Evolutionary conservation across 768 basidiomycete species (phyloP).

Genomic region (Kwoniella bestiolae): DNA sequence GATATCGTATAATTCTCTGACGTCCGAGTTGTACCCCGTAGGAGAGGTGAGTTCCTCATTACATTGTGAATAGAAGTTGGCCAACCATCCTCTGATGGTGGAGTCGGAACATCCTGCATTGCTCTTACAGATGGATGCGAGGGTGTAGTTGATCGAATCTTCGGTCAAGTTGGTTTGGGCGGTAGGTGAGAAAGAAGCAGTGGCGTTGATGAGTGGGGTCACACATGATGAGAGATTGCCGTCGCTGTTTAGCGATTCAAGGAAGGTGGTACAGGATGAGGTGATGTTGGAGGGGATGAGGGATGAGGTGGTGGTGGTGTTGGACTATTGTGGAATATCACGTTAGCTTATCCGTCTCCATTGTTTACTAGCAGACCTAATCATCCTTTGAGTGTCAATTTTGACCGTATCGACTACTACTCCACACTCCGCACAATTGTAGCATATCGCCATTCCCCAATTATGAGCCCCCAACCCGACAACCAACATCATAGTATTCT

Average conservation of each 20-base stretch:
- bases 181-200: constrained; percentile 62
- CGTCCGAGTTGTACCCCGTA: constrained; percentile 58
- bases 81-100: constrained; percentile 67
- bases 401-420: too few relatives aligned
- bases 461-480: not conserved
- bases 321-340: constrained; percentile 2
- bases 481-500: not conserved
- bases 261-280: constrained; percentile 63
- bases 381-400: too few relatives aligned
- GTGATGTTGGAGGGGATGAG: constrained; percentile 74
- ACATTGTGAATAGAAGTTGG: constrained; percentile 74
- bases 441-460: too few relatives aligned
- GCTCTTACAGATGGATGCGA: constrained; percentile 66
- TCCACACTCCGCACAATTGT: too few relatives aligned
- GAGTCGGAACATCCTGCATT: constrained; percentile 58
- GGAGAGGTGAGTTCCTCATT: constrained; percentile 66
- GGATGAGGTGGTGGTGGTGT: constrained; percentile 48
- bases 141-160: constrained; percentile 57
- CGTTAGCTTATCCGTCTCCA: not conserved
- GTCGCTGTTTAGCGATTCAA: constrained; percentile 67
- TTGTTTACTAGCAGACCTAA: not conserved
- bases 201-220: constrained; percentile 61
- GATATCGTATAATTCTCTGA: constrained; percentile 74
- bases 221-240: constrained; percentile 60
- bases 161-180: constrained; percentile 58